Conservation (phyloP, 805 yeast species). For the Cyberlindnera sargentensis region DNA sequence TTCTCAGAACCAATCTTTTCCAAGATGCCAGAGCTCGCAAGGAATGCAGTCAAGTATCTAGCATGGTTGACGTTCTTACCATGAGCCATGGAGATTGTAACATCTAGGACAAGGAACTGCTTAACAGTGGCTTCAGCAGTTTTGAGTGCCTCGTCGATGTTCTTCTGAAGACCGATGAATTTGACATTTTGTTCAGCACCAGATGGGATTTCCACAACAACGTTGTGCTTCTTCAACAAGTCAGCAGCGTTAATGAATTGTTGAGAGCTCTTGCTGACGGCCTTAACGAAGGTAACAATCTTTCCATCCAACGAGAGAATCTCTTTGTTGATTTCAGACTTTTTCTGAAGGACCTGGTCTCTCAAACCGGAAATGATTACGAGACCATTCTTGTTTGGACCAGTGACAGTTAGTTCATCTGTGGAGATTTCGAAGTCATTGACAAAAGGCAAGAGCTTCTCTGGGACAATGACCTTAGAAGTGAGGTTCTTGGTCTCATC, state of each 20-base stretch:
- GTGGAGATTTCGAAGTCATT: slow-evolving; percentile 24
- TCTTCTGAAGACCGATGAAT: slow-evolving; percentile 57
- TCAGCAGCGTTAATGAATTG: slow-evolving; percentile 55
- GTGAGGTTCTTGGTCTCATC: slow-evolving; percentile 61
- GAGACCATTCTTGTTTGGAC: slow-evolving; percentile 33
- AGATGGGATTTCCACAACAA: slow-evolving; percentile 49
- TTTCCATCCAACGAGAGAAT: slow-evolving; percentile 38
- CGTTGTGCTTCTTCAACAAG: slow-evolving; percentile 47
- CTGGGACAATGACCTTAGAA: slow-evolving; percentile 39
- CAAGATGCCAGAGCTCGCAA: slow-evolving; percentile 45
- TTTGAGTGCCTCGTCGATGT: slow-evolving; percentile 55
- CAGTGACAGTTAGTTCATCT: slow-evolving; percentile 22
- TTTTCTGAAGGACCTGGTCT: slow-evolving; percentile 51
- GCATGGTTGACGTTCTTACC: slow-evolving; percentile 76
- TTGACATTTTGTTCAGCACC: slow-evolving; percentile 42
- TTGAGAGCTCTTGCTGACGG: slow-evolving; percentile 64
- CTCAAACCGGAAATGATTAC: slow-evolving; percentile 66
- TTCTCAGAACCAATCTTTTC: slow-evolving; percentile 32
- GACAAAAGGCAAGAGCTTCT: slow-evolving; percentile 27
- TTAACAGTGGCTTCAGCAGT: slow-evolving; percentile 55
- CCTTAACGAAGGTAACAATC: slow-evolving; percentile 46
- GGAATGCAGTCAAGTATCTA: slow-evolving; percentile 60
- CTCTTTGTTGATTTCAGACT: slow-evolving; percentile 39
- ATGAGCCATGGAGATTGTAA: slow-evolving; percentile 88
- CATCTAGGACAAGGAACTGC: slow-evolving; percentile 51